These are phyloP conservation scores for Solanum verrucosum DNA, from an alignment of 257 asterid species.

Conservation along the genomic window DNA sequence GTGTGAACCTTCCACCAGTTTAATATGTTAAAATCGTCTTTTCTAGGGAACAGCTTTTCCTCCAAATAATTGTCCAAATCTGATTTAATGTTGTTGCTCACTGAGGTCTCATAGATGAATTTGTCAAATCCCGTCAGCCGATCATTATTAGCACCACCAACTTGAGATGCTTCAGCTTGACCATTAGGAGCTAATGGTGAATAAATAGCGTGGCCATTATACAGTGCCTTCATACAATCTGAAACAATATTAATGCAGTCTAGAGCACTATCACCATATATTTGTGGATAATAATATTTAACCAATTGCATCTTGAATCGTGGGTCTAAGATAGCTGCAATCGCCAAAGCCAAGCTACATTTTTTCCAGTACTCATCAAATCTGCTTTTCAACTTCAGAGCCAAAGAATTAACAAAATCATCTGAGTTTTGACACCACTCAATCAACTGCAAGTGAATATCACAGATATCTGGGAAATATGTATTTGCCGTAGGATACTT, in stretches of 20 bases:
- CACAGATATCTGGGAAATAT: slow-evolving; percentile 78
- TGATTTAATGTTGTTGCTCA: slow-evolving; percentile 45
- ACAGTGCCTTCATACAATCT: slow-evolving; percentile 79
- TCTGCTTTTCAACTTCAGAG: slow-evolving; percentile 64
- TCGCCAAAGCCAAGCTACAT: slow-evolving; percentile 96
- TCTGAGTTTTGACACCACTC: slow-evolving; percentile 91
- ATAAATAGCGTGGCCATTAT: slow-evolving; percentile 59
- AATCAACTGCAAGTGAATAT: slow-evolving; percentile 75
- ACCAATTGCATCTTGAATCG: slow-evolving; percentile 82
- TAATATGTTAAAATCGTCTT: slow-evolving; percentile 58
- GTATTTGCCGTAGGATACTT: slow-evolving; percentile 66
- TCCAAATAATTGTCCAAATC: slow-evolving; percentile 90
- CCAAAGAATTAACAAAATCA: slow-evolving; percentile 71
- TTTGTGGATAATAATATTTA: slow-evolving; percentile 77
- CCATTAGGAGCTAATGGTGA: slow-evolving; percentile 61
- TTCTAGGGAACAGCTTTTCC: slow-evolving; percentile 79
- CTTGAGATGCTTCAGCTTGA: slow-evolving; percentile 35
- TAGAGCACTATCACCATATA: slow-evolving; percentile 57
- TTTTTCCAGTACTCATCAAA: slow-evolving; percentile 96
- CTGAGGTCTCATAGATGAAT: slow-evolving; percentile 56
- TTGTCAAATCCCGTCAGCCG: slow-evolving; percentile 72
- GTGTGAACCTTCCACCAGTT: slow-evolving; percentile 98
- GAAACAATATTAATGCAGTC: slow-evolving; percentile 69
- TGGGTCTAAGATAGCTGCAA: slow-evolving; percentile 90
- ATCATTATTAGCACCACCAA: slow-evolving; percentile 37